These are phyloP conservation scores for Talaromyces sp. DNA, from an alignment of 2,329 filamentous ascomycete genomes.

Conservation along the genomic window DNA sequence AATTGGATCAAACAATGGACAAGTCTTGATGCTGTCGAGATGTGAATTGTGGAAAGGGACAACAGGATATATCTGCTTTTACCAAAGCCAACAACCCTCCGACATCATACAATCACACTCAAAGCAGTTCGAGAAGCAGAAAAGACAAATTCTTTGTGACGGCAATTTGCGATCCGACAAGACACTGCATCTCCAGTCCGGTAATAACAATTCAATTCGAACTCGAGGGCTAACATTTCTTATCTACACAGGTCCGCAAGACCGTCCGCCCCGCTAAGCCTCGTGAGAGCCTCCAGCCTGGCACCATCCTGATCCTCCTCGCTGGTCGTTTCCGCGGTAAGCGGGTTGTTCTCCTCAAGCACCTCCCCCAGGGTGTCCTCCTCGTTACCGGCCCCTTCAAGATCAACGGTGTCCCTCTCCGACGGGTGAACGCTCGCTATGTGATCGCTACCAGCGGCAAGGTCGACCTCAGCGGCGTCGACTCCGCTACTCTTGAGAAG, in stretches of 20 bases:
- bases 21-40: not conserved
- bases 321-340: constrained; percentile 99
- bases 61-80: constrained; percentile 23
- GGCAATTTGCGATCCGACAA: not conserved
- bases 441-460: constrained; percentile 48
- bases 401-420: constrained; percentile 98
- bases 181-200: constrained; percentile 2
- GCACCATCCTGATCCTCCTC: constrained; percentile 96
- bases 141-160: not conserved
- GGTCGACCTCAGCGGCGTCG: constrained; percentile 68
- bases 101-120: not conserved
- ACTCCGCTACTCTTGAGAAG: constrained; percentile 69
- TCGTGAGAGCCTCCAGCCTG: constrained; percentile 84
- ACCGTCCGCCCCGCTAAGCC: constrained; percentile 79
- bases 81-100: not conserved
- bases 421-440: constrained; percentile 57
- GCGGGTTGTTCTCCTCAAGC: constrained; percentile 98
- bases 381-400: constrained; percentile 99
- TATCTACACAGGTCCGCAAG: constrained; percentile 81
- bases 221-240: constrained; percentile 8
- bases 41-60: constrained; percentile 12
- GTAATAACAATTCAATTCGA: not conserved
- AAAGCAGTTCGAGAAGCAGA: not conserved
- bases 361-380: constrained; percentile 93
- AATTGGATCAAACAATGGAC: not conserved